Base-by-base conservation (phyloP, 306 rosid genomes). In the Casuarina equisetifolia region DNA sequence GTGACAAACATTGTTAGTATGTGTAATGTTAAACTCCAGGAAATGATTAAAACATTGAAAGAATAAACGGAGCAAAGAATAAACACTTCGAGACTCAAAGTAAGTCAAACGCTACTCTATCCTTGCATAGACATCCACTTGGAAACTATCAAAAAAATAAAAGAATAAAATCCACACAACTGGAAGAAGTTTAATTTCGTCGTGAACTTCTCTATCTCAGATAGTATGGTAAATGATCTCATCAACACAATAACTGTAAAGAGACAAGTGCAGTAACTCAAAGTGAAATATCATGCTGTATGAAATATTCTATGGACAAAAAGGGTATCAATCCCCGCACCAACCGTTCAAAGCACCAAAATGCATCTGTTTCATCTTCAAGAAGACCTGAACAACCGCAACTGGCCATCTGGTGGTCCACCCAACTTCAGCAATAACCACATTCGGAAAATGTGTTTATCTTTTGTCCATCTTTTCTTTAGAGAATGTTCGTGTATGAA, bases 341-440 rank as follows among this genome's bases (percentile, higher is more conserved):
- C 81, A 96, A 67, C 72, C 97, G 98, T 81, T 96, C 99, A 76
- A 96, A 96, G 89, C 99, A 96, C 98, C 98, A 96, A 89, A 96
- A 96, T 64, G 98, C 92, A 78, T 96, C 99, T 54, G 98, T 98
- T 89, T 96, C 99, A 74, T 96, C 93, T 20, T 96, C 87, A n/a
- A 96, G 91, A 80, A 96, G 99, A 76, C 32, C 32, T 25, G 32
- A 25, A 25, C 32, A 25, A 25, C 32, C 32, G 32, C 32, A 25
- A 25, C 32, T 25, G 32, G 32, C 32, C 32, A 25, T 25, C 32
- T 25, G 32, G 32, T 25, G 32, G 32, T 25, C 32, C 32, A 25
- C 32, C 32, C 32, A 25, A 25, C 32, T 25, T 25, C 32, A 25
- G 32, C 32, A 25, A 25, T 25, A 25, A 25, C 32, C 32, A 25